Base-by-base conservation (phyloP, 352 stramenopile species). In the Pythium biforme region DNA sequence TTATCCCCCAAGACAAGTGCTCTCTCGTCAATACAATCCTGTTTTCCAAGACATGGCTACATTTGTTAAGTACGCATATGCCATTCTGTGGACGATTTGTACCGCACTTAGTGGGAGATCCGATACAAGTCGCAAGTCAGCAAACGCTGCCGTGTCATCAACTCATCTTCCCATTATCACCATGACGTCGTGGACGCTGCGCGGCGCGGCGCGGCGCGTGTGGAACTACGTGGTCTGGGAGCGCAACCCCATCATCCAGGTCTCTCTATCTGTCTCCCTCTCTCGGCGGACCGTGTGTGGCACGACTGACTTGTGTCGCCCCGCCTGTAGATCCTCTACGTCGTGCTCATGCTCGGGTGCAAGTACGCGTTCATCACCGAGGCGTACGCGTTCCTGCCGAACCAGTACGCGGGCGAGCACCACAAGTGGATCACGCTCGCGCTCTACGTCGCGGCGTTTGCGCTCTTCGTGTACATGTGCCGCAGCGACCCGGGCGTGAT, bases 291-390 rank as follows among this genome's bases (percentile, higher is more conserved):
- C 26, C 25, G 4, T 4, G 15, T 64, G 17, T 26, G 40, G 7
- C 6, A 17, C 14, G 40, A 14, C 22, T 47, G 31, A 57, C 3
- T 22, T 11, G 31, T 33, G 8, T 12, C 33, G 20, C 34, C 39
- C 11, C 19, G 11, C 20, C 14, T 29, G 41, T 73, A 94, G 79
- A 70, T 90, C 31, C 62, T 96, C 23, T 97, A 96, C 66, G 80
- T 95, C 41, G 27, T 59, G 22, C 70, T 91, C 48, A 90, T 96
- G 76, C 55, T 75, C 10, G 62, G 59, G 22, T 88, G 76, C 33
- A 96, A 92, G 57, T 81, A 71, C 53, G 58, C 83, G 33, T 95
- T 93, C 55, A 60, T 96, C 37, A 63, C 62, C 0, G 84, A 95
- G 54, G 83, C 79, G 34, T 72, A 88, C 51, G 68, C 72, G 48